A percentile compares a stretch with the other conserved stretches of the same genome.
phyloP scores from a whole-genome alignment of 805 yeast species.

The Myxozyma udenii region DNA sequence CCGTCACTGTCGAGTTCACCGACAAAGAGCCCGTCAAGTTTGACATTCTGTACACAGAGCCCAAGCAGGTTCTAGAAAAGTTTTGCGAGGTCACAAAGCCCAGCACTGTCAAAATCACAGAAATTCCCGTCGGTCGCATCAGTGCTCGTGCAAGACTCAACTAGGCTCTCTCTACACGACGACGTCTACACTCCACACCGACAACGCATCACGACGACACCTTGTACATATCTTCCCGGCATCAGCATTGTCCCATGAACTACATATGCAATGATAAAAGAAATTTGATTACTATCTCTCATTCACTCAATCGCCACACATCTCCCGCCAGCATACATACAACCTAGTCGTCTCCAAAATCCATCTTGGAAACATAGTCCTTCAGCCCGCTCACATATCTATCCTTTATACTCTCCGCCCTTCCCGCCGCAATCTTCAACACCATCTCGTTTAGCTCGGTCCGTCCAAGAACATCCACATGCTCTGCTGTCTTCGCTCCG shows the following conservation, averaged over 20 bases:
- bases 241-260: neutral
- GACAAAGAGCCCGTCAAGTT: conserved; percentile 35
- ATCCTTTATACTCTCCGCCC: conserved; percentile 64
- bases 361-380: conserved; percentile 58
- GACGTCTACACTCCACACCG: too few relatives aligned
- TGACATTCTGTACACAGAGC: conserved; percentile 52
- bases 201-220: too few relatives aligned
- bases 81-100: conserved; percentile 41
- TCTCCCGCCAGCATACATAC: neutral
- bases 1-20: conserved; percentile 32
- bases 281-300: neutral
- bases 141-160: conserved; percentile 10
- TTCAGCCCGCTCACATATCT: conserved; percentile 56
- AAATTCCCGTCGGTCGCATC: conserved; percentile 10
- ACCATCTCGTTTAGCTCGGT: conserved; percentile 87
- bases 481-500: conserved; percentile 96
- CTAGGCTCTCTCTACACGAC: neutral
- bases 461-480: conserved; percentile 92
- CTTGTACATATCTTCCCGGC: neutral
- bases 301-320: too few relatives aligned
- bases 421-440: conserved; percentile 76
- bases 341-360: conserved; percentile 38
- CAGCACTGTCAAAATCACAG: neutral
- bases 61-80: conserved; percentile 54
- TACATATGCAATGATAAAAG: neutral